Percentiles rank a stretch among this genome's conserved stretches.
These are phyloP conservation scores for Aspergillus funiculosus DNA, from an alignment of 495 filamentous ascomycete genomes.

Conservation along the genomic window DNA sequence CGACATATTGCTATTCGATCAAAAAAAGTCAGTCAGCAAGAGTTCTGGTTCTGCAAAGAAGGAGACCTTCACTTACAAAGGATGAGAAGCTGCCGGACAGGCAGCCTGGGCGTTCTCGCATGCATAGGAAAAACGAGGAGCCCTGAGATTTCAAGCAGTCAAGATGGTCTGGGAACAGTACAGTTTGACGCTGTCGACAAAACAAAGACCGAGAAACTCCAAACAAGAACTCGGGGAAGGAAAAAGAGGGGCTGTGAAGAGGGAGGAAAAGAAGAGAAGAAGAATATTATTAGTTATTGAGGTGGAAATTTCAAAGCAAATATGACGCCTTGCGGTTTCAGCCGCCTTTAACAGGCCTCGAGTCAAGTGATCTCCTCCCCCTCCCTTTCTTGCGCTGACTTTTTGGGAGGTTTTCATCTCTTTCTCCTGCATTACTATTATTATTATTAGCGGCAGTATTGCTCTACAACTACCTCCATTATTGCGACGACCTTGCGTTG, in stretches of 20 bases:
- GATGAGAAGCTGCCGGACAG: constrained; percentile 51
- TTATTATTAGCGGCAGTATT: no score
- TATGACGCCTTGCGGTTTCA: not conserved
- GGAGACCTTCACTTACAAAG: constrained; percentile 49
- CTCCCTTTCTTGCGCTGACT: not conserved
- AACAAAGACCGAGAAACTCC: constrained; percentile 7
- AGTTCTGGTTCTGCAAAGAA: not conserved
- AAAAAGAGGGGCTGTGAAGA: constrained; percentile 6
- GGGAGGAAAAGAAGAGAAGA: constrained; percentile 2
- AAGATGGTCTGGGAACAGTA: no score
- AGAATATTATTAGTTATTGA: no score
- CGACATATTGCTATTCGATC: constrained; percentile 51
- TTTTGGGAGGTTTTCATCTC: no score
- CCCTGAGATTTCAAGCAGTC: not conserved
- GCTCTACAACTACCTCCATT: not conserved
- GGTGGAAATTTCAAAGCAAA: not conserved
- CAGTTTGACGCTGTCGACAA: no score
- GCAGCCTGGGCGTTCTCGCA: constrained; percentile 38
- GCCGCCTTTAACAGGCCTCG: constrained; percentile 1
- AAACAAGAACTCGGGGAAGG: not conserved
- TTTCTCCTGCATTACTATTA: no score
- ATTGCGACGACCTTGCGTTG: no score
- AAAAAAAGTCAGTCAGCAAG: constrained; percentile 4
- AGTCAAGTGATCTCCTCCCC: constrained; percentile 14
- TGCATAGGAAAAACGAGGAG: constrained; percentile 13